Percentiles rank a stretch among this genome's conserved stretches.
These are phyloP conservation scores for Geotrichum siamense DNA, from an alignment of 1,139 yeast genomes.

Conservation along the genomic window DNA sequence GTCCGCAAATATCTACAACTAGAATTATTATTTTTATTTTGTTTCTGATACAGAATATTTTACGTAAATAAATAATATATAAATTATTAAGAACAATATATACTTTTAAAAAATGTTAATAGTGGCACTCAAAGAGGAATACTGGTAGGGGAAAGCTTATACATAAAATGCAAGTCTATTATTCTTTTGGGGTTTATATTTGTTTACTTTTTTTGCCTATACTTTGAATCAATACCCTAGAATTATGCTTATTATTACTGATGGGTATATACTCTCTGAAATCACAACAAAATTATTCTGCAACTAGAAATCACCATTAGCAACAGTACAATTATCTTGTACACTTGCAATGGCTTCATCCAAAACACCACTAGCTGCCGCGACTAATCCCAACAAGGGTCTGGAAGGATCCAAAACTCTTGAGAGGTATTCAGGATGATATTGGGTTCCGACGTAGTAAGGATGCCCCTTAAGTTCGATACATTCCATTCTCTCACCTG, in stretches of 20 bases:
- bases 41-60: no score
- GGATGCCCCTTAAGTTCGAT: slow-evolving; percentile 77
- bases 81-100: not conserved
- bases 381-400: slow-evolving; percentile 93
- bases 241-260: not conserved
- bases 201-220: no score
- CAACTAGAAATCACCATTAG: slow-evolving; percentile 11
- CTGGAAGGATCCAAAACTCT: slow-evolving; percentile 94
- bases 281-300: not conserved
- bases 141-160: no score
- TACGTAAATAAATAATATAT: no score
- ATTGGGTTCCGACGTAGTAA: slow-evolving; percentile 91
- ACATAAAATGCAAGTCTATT: no score
- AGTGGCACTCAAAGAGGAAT: no score
- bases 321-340: slow-evolving; percentile 7
- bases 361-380: slow-evolving; percentile 79
- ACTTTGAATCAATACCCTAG: no score
- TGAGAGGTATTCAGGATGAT: slow-evolving; percentile 96
- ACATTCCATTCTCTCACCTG: slow-evolving; percentile 88
- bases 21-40: no score
- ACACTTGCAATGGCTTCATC: slow-evolving; percentile 41
- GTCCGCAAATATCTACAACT: no score
- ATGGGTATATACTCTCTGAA: not conserved
- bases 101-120: not conserved
- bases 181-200: no score